Evolutionary conservation across 345 rosid species (phyloP).

Genomic region (Eucalyptus urophylla): DNA sequence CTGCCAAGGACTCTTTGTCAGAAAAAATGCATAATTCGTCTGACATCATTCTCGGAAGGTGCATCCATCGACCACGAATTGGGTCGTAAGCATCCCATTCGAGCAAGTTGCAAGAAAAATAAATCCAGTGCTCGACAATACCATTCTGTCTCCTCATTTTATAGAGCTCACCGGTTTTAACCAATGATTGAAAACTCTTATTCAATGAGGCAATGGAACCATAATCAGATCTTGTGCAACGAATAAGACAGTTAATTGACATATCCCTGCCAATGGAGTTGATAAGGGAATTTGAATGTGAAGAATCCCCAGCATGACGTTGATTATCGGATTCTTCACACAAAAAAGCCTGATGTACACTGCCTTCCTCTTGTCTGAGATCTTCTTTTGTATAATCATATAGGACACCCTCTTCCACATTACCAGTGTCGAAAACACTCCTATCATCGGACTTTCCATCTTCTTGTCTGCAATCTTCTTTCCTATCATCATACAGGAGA

Average conservation of each 20-base stretch:
- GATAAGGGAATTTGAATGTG: constrained; percentile 57
- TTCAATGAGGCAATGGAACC: constrained; percentile 20
- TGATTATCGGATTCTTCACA: not conserved
- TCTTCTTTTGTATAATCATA: not conserved
- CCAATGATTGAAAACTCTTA: constrained; percentile 13
- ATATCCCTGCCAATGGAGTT: constrained; percentile 65
- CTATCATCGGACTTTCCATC: not conserved
- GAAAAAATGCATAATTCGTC: constrained; percentile 22
- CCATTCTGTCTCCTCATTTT: constrained; percentile 16
- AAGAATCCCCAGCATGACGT: constrained; percentile 30
- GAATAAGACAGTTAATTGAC: constrained; percentile 59
- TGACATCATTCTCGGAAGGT: constrained; percentile 26
- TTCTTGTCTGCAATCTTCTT: not conserved
- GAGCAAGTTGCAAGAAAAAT: constrained; percentile 28
- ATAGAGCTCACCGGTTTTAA: constrained; percentile 15
- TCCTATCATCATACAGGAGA: not conserved
- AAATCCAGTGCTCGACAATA: constrained; percentile 28
- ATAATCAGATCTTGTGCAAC: constrained; percentile 50
- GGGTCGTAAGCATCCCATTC: constrained; percentile 44
- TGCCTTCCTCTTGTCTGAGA: not conserved
- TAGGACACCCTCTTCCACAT: not conserved
- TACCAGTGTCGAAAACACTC: not conserved
- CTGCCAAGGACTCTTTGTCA: constrained; percentile 35
- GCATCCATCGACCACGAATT: constrained; percentile 23
- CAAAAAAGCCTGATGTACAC: not conserved